Evolutionary conservation across 805 yeast genomes (phyloP), one percentile per base, ranked within the genome.

Genomic region (Wickerhamiella cacticola): DNA sequence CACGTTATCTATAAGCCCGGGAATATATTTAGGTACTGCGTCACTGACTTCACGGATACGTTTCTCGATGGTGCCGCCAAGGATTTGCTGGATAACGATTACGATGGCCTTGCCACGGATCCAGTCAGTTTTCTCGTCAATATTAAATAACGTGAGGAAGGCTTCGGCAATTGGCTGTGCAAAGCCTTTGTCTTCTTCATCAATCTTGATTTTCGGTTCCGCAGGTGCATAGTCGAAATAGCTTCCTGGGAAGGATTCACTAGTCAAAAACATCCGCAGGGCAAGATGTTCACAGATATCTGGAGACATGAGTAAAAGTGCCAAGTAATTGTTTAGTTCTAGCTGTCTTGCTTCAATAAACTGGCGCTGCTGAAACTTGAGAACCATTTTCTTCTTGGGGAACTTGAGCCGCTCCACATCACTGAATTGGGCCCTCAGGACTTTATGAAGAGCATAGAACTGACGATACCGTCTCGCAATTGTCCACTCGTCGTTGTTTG

Each of bases 391-490:
- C 41, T 65, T 69, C 46, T 59, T 59, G 38, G 87, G 80, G 63
- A 76, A 74, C 41, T 68, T 72, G 13, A 80, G 55, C 2, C 59
- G 60, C 5, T 67, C 63, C 1, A 80, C 78, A 41, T 64, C 67
- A 0, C 78, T 72, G 55, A 78, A 80, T 39, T 64, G 67, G 2
- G 62, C 61, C 49, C 71, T 75, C 54, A 88, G 64, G 52, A 82
- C 78, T 51, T 75, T 76, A 58, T 88, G 78, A 28, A 88, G 67
- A 52, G 73, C 75, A 63, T 71, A 78, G 61, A 88, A 88, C 59
- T 89, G 96, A 55, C 83, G 83, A 59, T 79, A 88, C 49, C 97
- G 68, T 55, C 96, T 67, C 0, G 95, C 89, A n/a, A 87, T 82
- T 46, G 84, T 77, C 96, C 96, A 89, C 0, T 85, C 82, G 2